Base-by-base conservation (phyloP, 306 rosid species). In the Rubus parviflorus region DNA sequence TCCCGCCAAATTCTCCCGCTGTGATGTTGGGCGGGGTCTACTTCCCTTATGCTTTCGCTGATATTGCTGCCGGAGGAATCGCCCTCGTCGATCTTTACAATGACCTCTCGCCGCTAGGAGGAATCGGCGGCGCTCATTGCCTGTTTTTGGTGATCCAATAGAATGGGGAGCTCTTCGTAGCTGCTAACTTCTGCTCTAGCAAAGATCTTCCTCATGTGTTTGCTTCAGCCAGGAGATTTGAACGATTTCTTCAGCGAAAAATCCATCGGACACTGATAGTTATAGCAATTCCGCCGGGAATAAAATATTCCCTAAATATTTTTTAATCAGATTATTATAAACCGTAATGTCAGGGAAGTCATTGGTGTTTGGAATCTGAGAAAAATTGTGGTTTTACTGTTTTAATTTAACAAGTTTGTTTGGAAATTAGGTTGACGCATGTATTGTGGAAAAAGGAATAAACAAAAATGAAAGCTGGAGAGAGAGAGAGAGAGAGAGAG, bases 91-190 rank as follows among this genome's bases (percentile, higher is more conserved):
- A 94, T 85, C 63, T 92, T 89, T 17, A 94, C 90, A 23, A 89
- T 81, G 35, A 87, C 83, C 41, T 89, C 94, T 2, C 70, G 40
- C 40, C 83, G 74, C 19, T 68, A 48, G 41, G 71, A 42, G 35
- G 62, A 49, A 7, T 68, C 25, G 23, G 65, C 54, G 37, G n/a
- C 2, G 19, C 69, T 11, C 88, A 78, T 74, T 7, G 83, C 1
- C 40, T 1, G 0, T 0, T 80, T 78, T 13, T 56, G 62, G 15
- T 86, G 90, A 17, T 89, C 75, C 0, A 11, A 76, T 0, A 92
- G 88, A 68, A 92, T 91, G 1, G 98, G 96, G 0, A 84, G 83
- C 2, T 85, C 74, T 17, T 94, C 98, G 74, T 48, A 72, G 10
- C 61, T 68, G 54, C 11, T 7, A 12, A 64, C 6, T 11, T 73